Evolutionary conservation across 805 yeast species (phyloP), one percentile per base, ranked within the genome.

Genomic region (Wickerhamiella sergipiensis): DNA sequence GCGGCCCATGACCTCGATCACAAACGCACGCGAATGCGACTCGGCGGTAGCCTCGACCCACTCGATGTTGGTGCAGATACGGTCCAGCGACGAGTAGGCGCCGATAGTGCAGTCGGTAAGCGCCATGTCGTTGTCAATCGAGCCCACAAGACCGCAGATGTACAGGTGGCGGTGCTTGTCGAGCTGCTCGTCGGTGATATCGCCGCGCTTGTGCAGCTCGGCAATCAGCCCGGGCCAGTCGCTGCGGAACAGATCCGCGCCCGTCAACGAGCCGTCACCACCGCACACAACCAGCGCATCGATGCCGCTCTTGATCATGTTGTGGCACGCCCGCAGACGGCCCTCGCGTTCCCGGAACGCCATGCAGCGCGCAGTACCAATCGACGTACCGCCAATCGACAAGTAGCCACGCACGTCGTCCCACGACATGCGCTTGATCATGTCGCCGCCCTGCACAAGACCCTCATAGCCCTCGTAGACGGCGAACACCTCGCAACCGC

Each of bases 1-100:
- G 64, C 98, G 80, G 55, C 98, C 98, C 98, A 92, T 92, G 42
- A 92, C 98, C 67, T 92, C 98, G 53, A 92, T 85, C 44, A 92
- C 96, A 66, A 92, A 92, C 7, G 98, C 98, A 63, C 98, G 79
- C 13, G 95, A 86, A 67, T 92, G 98, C 2, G 97, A 90, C 58
- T 85, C 79, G 17, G 98, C 98, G 38, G 98, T 92, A 49, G 97
- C 95, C 67, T 89, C 97, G 59, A 92, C 92, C 71, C 87, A 90
- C 68, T 92, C 97, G 55, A 92, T 88, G 73, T 86, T 82, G 67
- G 87, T 85, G 68, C 95, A 84, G 60, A 92, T 92, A 65, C 98
- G 75, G 57, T 84, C 95, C 60, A 92, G 75, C 4, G 97, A 86
- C 8, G 97, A 87, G 70, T 80, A 87, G 4, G 97, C 95, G 62